Conservation (phyloP, 768 basidiomycete genomes). For the Solioccasus polychromus region DNA sequence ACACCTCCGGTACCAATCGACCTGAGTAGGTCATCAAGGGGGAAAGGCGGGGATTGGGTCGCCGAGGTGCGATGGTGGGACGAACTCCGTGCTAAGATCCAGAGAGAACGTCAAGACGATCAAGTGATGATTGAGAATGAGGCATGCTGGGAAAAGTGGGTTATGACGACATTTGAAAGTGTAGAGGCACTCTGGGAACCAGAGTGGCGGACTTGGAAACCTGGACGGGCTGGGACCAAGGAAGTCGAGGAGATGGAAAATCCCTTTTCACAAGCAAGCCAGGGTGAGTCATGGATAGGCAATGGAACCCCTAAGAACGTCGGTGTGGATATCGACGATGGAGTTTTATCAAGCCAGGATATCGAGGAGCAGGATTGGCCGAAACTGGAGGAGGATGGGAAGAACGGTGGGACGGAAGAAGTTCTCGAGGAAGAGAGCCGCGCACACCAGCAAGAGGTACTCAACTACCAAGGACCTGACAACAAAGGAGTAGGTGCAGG, state of each 20-base stretch:
- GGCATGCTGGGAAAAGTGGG: conserved; percentile 63
- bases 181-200: conserved; percentile 83
- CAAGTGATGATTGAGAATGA: conserved; percentile 20
- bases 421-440: conserved; percentile 8
- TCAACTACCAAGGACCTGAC: too few relatives aligned
- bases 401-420: conserved; percentile 17
- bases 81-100: conserved; percentile 61
- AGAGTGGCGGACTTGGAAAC: conserved; percentile 56
- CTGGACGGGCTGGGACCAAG: conserved; percentile 19
- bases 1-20: conserved; percentile 72
- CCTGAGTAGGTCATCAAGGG: conserved; percentile 61
- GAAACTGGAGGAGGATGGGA: conserved; percentile 3
- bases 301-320: conserved; percentile 2
- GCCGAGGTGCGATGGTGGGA: conserved; percentile 76
- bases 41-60: conserved; percentile 59
- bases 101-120: conserved; percentile 37
- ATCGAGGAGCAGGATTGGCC: conserved; percentile 30
- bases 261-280: conserved; percentile 24
- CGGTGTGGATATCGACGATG: conserved; percentile 31
- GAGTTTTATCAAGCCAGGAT: conserved; percentile 32
- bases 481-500: background rate
- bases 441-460: background rate
- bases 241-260: conserved; percentile 16
- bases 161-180: conserved; percentile 90
- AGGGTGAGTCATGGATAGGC: conserved; percentile 11